These are phyloP conservation scores for Fusarium poae DNA, from an alignment of 2,329 filamentous ascomycete species.

Conservation along the genomic window DNA sequence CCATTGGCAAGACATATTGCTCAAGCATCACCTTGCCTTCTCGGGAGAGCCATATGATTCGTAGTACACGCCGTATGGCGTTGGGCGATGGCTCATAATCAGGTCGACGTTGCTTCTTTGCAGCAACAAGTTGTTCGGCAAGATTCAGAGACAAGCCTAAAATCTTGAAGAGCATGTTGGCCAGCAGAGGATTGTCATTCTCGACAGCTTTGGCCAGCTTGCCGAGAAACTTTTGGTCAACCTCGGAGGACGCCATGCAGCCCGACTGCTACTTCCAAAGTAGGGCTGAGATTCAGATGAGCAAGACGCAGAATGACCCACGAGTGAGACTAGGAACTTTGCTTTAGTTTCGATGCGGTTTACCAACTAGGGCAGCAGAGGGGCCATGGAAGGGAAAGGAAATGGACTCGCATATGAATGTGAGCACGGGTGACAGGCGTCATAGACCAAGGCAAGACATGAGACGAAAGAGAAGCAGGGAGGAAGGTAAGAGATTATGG, in stretches of 20 bases:
- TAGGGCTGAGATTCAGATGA: constrained; percentile 22
- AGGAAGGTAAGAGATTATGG: constrained; percentile 41
- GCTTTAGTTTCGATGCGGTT: constrained; percentile 41
- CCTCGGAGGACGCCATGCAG: constrained; percentile 93
- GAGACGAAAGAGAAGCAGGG: constrained; percentile 43
- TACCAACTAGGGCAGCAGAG: constrained; percentile 40
- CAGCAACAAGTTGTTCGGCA: constrained; percentile 83
- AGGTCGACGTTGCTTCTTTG: constrained; percentile 84
- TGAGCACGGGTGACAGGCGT: constrained; percentile 47
- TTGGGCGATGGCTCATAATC: constrained; percentile 83
- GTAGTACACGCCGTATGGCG: constrained; percentile 83
- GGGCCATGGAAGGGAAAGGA: constrained; percentile 30
- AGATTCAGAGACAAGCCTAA: constrained; percentile 91
- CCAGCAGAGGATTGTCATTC: constrained; percentile 81
- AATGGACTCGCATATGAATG: constrained; percentile 50
- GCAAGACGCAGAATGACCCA: constrained; percentile 38
- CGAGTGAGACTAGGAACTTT: constrained; percentile 41
- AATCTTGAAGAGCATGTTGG: constrained; percentile 88
- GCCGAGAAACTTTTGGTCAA: constrained; percentile 97
- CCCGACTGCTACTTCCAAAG: constrained; percentile 24
- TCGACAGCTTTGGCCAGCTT: constrained; percentile 85
- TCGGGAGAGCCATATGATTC: constrained; percentile 94
- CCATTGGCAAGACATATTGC: constrained; percentile 87
- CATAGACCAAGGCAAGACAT: constrained; percentile 29
- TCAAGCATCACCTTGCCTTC: constrained; percentile 92